Evolutionary conservation across 805 yeast genomes (phyloP), one percentile per base, ranked within the genome.

Genomic region (Kuraishia ogatae): DNA sequence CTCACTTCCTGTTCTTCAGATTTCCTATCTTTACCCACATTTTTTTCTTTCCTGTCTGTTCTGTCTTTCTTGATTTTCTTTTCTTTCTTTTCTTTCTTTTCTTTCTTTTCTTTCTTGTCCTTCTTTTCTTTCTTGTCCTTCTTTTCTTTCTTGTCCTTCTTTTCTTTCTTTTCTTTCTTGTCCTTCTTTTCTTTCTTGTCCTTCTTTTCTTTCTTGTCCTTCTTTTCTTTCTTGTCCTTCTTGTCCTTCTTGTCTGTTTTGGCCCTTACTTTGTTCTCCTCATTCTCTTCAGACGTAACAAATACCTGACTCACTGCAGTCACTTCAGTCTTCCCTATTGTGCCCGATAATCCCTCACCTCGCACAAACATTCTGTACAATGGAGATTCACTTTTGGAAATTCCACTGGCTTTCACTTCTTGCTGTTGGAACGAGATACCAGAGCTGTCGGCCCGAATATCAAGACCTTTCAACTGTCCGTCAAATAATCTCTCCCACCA

Each of bases 401-500:
- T 71, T 39, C 74, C 78, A 51, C 71, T 69, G 6, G 76, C 80
- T 1, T 75, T 76, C 49, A 72, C 72, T 50, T 72, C 74, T 48
- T 79, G 80, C 58, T 82, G 87, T 24, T 74, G 74, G 61, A 88
- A 84, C 8, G 74, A 66, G 0, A 88, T 76, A 13, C 60, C 50
- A 22, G 55, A 58, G 66, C 4, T 54, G 58, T 1, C 61, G 56
- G 20, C 54, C 61, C 17, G 56, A 58, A 89, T 89, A 56, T 88
- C 90, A 53, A 94, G 67, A 8, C 82, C 80, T 64, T 89, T 89
- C 59, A 93, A 76, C 60, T 91, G 97, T 1, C 97, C 97, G 69
- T 93, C 97, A 72, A 94, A 94, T 50, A 93, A 75, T 59, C 89
- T 79, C 61, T 93, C 99, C 99, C 99, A 93, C 99, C 99, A 93